These are phyloP conservation scores for Penicillium parvum DNA, from an alignment of 495 filamentous ascomycete genomes.

Conservation along the genomic window DNA sequence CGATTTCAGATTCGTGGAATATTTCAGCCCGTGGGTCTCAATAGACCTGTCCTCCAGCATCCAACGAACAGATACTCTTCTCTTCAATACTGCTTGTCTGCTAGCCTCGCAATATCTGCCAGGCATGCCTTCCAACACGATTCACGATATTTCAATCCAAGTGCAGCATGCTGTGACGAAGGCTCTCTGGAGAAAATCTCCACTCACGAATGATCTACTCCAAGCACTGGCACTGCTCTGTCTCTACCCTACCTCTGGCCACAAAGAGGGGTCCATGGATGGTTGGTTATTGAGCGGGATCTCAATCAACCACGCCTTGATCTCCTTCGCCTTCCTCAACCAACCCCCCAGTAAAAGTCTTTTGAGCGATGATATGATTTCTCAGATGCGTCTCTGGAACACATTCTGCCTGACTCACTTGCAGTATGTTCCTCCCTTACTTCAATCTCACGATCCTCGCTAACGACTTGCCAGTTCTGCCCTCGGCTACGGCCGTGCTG, in stretches of 20 bases:
- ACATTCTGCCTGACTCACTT: constrained; percentile 36
- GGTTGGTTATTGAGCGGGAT: constrained; percentile 43
- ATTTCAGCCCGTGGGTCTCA: constrained; percentile 36
- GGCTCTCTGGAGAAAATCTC: constrained; percentile 31
- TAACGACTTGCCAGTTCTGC: constrained; percentile 23
- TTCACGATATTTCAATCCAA: constrained; percentile 33
- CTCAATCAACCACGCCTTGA: constrained; percentile 38
- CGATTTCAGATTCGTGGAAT: constrained; percentile 32
- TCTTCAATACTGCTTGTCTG: constrained; percentile 38
- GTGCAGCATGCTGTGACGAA: constrained; percentile 33
- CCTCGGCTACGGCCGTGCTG: constrained; percentile 34
- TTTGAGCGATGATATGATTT: constrained; percentile 28
- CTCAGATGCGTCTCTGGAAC: constrained; percentile 39
- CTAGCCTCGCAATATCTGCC: constrained; percentile 40
- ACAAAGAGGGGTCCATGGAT: constrained; percentile 36
- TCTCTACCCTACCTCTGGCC: constrained; percentile 33
- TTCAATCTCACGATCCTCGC: neutral
- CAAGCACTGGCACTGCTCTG: constrained; percentile 37
- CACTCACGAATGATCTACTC: constrained; percentile 32
- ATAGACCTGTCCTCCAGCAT: constrained; percentile 30
- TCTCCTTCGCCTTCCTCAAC: constrained; percentile 33
- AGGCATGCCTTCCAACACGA: constrained; percentile 26
- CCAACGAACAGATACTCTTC: constrained; percentile 28
- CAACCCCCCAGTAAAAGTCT: constrained; percentile 19
- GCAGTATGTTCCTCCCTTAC: constrained; percentile 26